Evolutionary conservation across 345 rosid species (phyloP).

Genomic region (Acer campestre): DNA sequence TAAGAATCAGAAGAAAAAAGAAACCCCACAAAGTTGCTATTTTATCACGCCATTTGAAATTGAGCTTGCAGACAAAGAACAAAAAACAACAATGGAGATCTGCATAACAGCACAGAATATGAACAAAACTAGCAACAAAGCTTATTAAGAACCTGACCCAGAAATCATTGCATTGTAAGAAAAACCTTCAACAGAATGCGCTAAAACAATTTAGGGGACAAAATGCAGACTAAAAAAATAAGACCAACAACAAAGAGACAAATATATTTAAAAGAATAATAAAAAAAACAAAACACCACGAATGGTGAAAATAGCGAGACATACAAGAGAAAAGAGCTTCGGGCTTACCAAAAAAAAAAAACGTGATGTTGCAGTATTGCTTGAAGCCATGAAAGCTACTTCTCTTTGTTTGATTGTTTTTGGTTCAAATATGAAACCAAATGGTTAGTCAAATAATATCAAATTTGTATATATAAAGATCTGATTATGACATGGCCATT

Average conservation of each 20-base stretch:
- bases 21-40: neutral
- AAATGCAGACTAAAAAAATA: neutral
- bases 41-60: neutral
- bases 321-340: conserved; percentile 25
- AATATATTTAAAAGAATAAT: neutral
- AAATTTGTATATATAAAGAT: conserved; percentile 11
- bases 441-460: conserved; percentile 5
- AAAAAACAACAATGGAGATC: conserved; percentile 17
- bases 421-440: conserved; percentile 6
- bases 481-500: conserved; percentile 20
- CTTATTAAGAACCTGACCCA: neutral
- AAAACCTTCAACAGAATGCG: neutral
- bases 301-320: conserved; percentile 32
- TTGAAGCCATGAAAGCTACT: conserved; percentile 36
- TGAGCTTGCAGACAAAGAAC: conserved; percentile 2
- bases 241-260: conserved; percentile 24
- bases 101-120: neutral
- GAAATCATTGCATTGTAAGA: conserved; percentile 8
- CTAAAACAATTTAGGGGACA: neutral
- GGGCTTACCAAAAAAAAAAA: conserved; percentile 30
- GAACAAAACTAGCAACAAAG: conserved; percentile 14
- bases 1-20: neutral
- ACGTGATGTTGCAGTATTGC: conserved; percentile 17
- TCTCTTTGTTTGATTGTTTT: conserved; percentile 2
- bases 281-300: conserved; percentile 5